phyloP scores from a whole-genome alignment of 805 yeast species.

The Ogataea trehalophila region DNA sequence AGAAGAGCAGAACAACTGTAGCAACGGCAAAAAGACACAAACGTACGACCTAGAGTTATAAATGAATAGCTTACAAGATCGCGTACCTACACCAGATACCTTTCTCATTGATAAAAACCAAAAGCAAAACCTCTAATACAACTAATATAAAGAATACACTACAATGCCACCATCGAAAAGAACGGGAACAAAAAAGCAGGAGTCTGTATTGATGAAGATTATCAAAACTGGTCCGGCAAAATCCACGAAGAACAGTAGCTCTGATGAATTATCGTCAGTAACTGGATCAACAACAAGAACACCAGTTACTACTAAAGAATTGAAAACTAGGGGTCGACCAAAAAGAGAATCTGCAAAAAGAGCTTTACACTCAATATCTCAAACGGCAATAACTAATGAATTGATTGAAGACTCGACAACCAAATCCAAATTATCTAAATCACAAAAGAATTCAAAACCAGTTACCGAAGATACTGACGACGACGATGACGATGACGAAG shows the following conservation, averaged over 20 bases:
- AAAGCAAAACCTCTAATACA: no score
- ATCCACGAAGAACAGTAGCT: not conserved
- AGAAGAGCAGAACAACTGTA: no score
- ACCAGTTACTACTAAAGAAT: not conserved
- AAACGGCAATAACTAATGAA: not conserved
- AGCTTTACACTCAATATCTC: conserved; percentile 7
- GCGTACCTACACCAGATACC: no score
- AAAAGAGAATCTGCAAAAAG: conserved; percentile 5
- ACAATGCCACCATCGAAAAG: not conserved
- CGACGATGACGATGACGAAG: conserved; percentile 4
- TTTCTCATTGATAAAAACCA: no score
- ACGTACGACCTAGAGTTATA: no score
- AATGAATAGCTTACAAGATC: no score
- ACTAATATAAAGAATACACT: no score
- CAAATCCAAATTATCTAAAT: no score
- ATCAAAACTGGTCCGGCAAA: not conserved
- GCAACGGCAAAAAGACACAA: no score
- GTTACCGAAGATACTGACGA: conserved; percentile 1
- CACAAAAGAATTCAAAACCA: not conserved
- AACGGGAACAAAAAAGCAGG: not conserved
- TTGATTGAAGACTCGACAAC: not conserved
- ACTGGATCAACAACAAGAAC: conserved; percentile 13
- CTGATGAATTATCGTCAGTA: not conserved
- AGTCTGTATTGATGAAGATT: not conserved
- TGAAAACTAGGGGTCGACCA: conserved; percentile 5